Evolutionary conservation across 306 rosid species (phyloP).

Genomic region (Malus asiatica): DNA sequence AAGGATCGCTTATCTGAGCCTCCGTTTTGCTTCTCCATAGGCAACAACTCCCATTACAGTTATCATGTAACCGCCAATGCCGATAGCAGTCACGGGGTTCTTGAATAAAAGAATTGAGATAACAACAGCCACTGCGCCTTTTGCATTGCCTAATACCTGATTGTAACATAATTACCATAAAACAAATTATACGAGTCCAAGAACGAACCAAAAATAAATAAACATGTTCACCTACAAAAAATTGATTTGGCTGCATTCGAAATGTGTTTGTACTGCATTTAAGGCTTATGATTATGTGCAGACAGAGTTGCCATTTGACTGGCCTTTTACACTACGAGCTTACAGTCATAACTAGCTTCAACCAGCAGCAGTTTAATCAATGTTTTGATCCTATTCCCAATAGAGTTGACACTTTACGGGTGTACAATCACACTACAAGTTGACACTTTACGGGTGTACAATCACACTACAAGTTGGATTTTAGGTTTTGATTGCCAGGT

Average conservation of each 20-base stretch:
- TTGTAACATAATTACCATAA: conserved; percentile 7
- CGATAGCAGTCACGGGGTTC: conserved; percentile 81
- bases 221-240: neutral
- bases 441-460: neutral
- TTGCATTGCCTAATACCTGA: conserved; percentile 94
- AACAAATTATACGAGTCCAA: neutral
- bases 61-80: conserved; percentile 76
- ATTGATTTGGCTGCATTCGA: neutral
- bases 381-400: neutral
- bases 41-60: conserved; percentile 80
- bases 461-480: neutral
- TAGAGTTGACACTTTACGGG: neutral
- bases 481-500: too few species aligned
- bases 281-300: neutral
- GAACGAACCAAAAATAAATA: neutral
- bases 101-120: conserved; percentile 91
- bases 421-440: neutral
- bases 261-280: neutral
- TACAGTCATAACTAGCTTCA: neutral
- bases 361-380: neutral
- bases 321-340: neutral
- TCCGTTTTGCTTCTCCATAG: conserved; percentile 88
- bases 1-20: conserved; percentile 53
- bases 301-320: neutral
- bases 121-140: conserved; percentile 95